These are phyloP conservation scores for Lachancea thermotolerans DNA, from an alignment of 805 yeast species.

Conservation along the genomic window DNA sequence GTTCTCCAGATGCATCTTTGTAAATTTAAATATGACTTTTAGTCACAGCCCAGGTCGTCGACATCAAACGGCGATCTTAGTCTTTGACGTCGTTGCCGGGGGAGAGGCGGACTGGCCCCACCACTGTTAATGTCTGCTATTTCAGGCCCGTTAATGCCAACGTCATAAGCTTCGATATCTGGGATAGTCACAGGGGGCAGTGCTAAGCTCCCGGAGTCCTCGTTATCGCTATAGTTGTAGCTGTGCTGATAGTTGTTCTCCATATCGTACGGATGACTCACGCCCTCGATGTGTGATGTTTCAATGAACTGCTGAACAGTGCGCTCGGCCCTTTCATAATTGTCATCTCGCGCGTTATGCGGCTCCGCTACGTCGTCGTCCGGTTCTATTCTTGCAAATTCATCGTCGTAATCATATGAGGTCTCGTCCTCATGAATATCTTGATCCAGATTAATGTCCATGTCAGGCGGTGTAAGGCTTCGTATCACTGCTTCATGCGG, in stretches of 20 bases:
- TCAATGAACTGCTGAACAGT: constrained; percentile 22
- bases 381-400: constrained; percentile 29
- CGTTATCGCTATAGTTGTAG: constrained; percentile 27
- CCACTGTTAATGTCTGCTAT: background rate
- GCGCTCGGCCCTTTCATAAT: constrained; percentile 9
- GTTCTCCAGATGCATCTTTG: background rate
- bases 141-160: background rate
- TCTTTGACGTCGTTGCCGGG: background rate
- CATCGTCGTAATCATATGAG: constrained; percentile 34
- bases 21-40: background rate
- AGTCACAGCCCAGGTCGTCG: background rate
- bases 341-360: constrained; percentile 19
- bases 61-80: background rate
- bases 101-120: background rate
- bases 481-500: background rate
- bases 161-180: constrained; percentile 5
- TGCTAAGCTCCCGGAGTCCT: constrained; percentile 30
- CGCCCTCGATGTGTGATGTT: constrained; percentile 15
- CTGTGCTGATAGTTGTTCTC: constrained; percentile 20
- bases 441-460: constrained; percentile 39
- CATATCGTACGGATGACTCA: constrained; percentile 16
- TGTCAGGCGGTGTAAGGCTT: background rate
- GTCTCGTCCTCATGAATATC: constrained; percentile 36
- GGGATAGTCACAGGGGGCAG: constrained; percentile 13
- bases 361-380: constrained; percentile 21